Evolutionary conservation across 1,139 yeast genomes (phyloP), one percentile per base, ranked within the genome.

Genomic region (Pichia sp.): DNA sequence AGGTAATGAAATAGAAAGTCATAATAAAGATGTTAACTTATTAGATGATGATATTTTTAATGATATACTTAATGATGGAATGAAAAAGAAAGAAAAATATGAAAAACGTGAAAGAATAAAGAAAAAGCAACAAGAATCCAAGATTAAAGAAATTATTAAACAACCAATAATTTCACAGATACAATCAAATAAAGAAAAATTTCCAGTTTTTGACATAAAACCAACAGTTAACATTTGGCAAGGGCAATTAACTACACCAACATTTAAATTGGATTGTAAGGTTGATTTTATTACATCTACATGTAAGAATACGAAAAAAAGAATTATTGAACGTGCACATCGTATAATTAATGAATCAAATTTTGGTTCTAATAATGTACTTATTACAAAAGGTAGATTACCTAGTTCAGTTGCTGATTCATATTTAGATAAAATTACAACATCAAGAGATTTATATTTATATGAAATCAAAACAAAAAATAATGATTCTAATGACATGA

Each of bases 361-460:
- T 11, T 11, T 21, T 34, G 33, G 3, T 18, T 13, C 40, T 2
- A 33, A 32, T 21, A 41, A 42, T 22, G 47, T 42, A 48, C 64
- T 80, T 44, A 66, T 65, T 29, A 65, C 83, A 33, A 82, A 78
- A 48, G 94, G 94, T 2, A 66, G 86, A 41, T 65, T 84, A 37
- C 79, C 75, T 53, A 60, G 68, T 8, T 43, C 50, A 4, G 66
- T 63, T 36, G 91, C 88, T 1, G 78, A 74, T 41, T 64, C 65
- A 7, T 85, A 85, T 55, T 63, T 85, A 42, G 54, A 61, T 34
- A 70, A 70, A 50, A 72, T 80, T 15, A 56, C 65, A 3, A 54
- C 63, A 13, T 63, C 76, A 5, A 66, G 84, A 47, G 74, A 73
- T 48, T 57, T 84, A 28, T 72, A 70, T 28, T 56, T 82, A 23